A percentile compares a stretch with the other conserved stretches of the same genome.
These are phyloP conservation scores for Durio zibethinus DNA, from an alignment of 345 rosid genomes.

Conservation along the genomic window DNA sequence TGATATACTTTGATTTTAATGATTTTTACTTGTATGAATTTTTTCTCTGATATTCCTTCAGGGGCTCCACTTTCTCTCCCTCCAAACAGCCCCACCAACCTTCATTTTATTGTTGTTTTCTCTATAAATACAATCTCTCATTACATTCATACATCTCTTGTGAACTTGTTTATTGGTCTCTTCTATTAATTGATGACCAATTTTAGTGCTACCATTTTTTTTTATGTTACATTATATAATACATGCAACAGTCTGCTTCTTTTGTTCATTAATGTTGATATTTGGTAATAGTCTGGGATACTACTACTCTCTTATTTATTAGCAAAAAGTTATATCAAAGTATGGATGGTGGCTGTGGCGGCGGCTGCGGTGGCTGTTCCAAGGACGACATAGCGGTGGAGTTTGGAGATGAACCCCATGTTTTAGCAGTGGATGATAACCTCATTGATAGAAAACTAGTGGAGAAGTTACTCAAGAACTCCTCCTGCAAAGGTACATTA, in stretches of 20 bases:
- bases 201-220: background rate
- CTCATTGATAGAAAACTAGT: conserved; percentile 64
- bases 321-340: background rate
- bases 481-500: conserved; percentile 70
- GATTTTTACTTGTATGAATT: conserved; percentile 12
- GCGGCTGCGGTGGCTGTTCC: conserved; percentile 29
- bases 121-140: conserved; percentile 24
- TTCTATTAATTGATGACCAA: conserved; percentile 1
- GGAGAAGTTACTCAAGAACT: conserved; percentile 60
- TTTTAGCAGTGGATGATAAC: conserved; percentile 83
- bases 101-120: conserved; percentile 23
- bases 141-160: conserved; percentile 34
- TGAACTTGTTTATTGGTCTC: conserved; percentile 25
- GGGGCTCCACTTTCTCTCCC: background rate
- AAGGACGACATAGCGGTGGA: conserved; percentile 27
- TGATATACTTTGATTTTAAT: conserved; percentile 43
- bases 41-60: background rate
- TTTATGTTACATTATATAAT: background rate
- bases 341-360: conserved; percentile 23
- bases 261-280: background rate
- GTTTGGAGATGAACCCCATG: conserved; percentile 48
- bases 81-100: conserved; percentile 23
- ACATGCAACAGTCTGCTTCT: background rate
- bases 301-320: background rate
- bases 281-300: background rate